Conservation (phyloP, 805 yeast genomes). For the Ogataea pini region DNA sequence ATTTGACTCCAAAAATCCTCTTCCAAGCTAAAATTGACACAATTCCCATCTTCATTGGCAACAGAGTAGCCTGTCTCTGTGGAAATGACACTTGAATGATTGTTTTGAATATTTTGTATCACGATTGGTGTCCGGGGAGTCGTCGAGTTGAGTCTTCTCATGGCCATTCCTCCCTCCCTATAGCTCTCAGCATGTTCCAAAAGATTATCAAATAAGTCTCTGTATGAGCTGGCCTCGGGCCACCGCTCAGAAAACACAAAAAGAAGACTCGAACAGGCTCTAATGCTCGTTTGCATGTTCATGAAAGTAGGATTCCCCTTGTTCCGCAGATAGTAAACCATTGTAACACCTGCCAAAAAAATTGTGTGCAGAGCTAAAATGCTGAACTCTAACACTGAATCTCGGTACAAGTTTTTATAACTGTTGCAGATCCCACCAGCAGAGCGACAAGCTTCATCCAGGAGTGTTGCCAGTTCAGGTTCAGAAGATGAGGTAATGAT, state of each 20-base stretch:
- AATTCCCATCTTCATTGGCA: neutral
- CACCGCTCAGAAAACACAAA: slow-evolving; percentile 32
- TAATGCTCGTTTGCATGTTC: slow-evolving; percentile 28
- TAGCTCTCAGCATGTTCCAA: slow-evolving; percentile 22
- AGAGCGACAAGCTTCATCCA: slow-evolving; percentile 22
- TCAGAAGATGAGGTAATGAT: slow-evolving; percentile 17
- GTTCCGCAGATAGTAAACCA: slow-evolving; percentile 29
- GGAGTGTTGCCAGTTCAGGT: slow-evolving; percentile 10
- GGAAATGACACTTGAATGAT: no score
- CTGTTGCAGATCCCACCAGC: slow-evolving; percentile 28
- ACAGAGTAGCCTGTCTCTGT: neutral
- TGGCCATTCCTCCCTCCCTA: slow-evolving; percentile 7
- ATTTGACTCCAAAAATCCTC: slow-evolving; percentile 25
- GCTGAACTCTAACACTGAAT: slow-evolving; percentile 25
- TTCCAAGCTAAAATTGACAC: slow-evolving; percentile 16
- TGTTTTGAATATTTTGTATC: neutral
- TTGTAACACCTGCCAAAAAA: slow-evolving; percentile 30
- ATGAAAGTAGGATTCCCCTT: slow-evolving; percentile 22
- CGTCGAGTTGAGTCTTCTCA: neutral
- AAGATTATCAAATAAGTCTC: slow-evolving; percentile 29
- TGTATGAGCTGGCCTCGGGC: slow-evolving; percentile 30
- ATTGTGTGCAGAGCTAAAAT: slow-evolving; percentile 26
- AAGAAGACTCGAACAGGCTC: slow-evolving; percentile 31
- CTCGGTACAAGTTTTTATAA: slow-evolving; percentile 22
- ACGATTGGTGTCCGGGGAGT: neutral